These are phyloP conservation scores for Cupressus sempervirens DNA, from an alignment of 75 land plant genomes.

Conservation along the genomic window DNA sequence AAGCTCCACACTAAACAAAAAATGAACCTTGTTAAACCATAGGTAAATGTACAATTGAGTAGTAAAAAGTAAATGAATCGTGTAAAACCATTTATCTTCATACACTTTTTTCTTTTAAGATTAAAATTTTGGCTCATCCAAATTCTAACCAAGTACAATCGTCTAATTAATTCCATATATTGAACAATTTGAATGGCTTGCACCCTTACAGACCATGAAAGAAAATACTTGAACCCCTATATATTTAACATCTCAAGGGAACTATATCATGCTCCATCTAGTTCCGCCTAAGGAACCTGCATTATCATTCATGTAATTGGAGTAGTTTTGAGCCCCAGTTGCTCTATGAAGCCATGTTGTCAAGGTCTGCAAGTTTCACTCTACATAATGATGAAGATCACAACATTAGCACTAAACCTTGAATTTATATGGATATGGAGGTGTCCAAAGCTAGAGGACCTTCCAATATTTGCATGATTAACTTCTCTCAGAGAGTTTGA, in stretches of 20 bases:
- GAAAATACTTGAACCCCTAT: slow-evolving; percentile 55
- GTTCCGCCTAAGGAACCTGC: slow-evolving; percentile 44
- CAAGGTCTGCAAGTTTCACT: too few species aligned
- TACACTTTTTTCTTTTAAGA: not conserved
- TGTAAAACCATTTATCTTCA: not conserved
- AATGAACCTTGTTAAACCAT: too few species aligned
- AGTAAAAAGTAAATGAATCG: too few species aligned
- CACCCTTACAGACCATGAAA: slow-evolving; percentile 34
- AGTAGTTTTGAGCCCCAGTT: slow-evolving; percentile 33
- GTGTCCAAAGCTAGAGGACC: too few species aligned
- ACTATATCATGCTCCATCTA: slow-evolving; percentile 47
- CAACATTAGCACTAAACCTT: too few species aligned
- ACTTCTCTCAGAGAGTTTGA: too few species aligned
- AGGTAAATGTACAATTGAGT: too few species aligned
- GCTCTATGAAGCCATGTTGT: slow-evolving; percentile 51
- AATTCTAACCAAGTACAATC: not conserved
- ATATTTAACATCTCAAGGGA: slow-evolving; percentile 61
- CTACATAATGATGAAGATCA: too few species aligned
- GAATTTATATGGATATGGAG: too few species aligned
- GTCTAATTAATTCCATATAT: not conserved
- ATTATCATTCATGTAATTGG: slow-evolving; percentile 39
- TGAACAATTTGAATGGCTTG: not conserved
- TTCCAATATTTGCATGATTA: too few species aligned
- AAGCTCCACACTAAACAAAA: too few species aligned
- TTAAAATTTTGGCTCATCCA: not conserved